Base-by-base conservation (phyloP, 176 grass and related monocot species). In the Chloris gayana region DNA sequence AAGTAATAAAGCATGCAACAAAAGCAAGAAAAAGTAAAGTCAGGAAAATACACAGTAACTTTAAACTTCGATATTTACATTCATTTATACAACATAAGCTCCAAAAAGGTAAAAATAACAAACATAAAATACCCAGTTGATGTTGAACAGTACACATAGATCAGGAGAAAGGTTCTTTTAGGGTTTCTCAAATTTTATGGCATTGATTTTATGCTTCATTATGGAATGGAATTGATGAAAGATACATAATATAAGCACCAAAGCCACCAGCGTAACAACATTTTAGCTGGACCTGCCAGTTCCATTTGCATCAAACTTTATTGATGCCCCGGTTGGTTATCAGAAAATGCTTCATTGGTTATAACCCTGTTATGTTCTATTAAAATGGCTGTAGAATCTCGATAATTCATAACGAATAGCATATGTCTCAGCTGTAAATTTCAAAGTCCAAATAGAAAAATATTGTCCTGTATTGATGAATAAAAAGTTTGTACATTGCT, bases 1-100 rank as follows among this genome's bases (percentile, higher is more conserved):
- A 4, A 65, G 69, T 78, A 83, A 79, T 80, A 79, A 11, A 24
- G 33, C 34, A 72, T 82, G 26, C n/a, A 84, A 68, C 31, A 80
- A 59, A 81, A 79, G 49, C 44, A 59, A 10, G 15, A 22, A 70
- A 69, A 19, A 32, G 25, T 45, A 18, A 64, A 60, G 59, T 14
- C 41, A 70, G 22, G 15, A 74, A 82, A 78, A 74, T 38, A 68
- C 44, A 67, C 0, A 1, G 17, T 35, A 66, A 35, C 13, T 37
- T 30, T 44, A 37, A 53, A 11, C 61, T 47, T 47, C 46, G 26
- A 27, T 42, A 45, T 69, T 75, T 46, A 69, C 34, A 11, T 58
- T 18, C 29, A 46, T 37, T 37, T 72, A 73, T 26, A 66, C 4
- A 71, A 65, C 44, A 58, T n/a, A 69, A 26, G 54, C 18, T 63